Evolutionary conservation across 2,329 filamentous ascomycete species (phyloP).

Genomic region (Aspergillus ochraceoroseus): DNA sequence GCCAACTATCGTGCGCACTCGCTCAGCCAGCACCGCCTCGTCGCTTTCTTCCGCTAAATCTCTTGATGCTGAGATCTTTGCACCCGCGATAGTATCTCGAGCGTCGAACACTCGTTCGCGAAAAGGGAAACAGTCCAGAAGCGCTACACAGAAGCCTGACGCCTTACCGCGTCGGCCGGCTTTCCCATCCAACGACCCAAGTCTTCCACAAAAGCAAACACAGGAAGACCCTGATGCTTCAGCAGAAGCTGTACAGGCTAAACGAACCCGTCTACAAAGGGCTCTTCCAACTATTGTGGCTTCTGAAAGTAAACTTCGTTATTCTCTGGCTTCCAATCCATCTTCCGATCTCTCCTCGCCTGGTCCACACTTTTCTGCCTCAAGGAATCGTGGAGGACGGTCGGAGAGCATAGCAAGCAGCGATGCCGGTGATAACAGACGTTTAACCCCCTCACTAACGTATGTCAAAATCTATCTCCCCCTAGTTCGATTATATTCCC

Average conservation of each 20-base stretch:
- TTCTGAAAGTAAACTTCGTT: constrained; percentile 26
- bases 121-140: constrained; percentile 26
- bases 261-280: constrained; percentile 25
- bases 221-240: constrained; percentile 31
- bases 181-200: constrained; percentile 23
- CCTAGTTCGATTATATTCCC: neutral
- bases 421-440: constrained; percentile 25
- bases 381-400: constrained; percentile 9
- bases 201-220: constrained; percentile 27
- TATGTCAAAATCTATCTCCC: neutral
- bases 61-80: constrained; percentile 32
- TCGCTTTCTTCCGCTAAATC: constrained; percentile 42
- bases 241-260: constrained; percentile 24
- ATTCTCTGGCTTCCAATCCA: constrained; percentile 19
- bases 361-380: neutral
- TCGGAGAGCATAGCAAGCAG: constrained; percentile 23
- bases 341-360: constrained; percentile 16
- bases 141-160: constrained; percentile 25
- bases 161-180: constrained; percentile 19
- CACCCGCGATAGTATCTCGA: constrained; percentile 22
- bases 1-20: constrained; percentile 18
- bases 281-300: constrained; percentile 22
- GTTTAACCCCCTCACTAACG: constrained; percentile 20
- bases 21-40: constrained; percentile 31
- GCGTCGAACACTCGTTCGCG: constrained; percentile 17